Evolutionary conservation across 495 filamentous ascomycete genomes (phyloP).

Genomic region (Cryomyces antarcticus): DNA sequence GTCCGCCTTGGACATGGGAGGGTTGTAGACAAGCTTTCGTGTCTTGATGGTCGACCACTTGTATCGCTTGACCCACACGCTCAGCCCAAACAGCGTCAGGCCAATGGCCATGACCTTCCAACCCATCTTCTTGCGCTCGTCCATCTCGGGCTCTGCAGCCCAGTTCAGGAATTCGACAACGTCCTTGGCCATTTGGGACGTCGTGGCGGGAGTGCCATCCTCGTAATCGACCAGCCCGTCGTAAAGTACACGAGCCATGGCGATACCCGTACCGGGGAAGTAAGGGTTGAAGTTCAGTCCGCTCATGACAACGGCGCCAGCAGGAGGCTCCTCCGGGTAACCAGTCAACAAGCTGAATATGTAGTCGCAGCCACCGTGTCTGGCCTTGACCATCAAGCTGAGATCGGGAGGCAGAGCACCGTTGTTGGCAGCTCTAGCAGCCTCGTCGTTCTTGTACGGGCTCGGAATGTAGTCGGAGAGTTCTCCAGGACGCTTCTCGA

Average conservation of each 20-base stretch:
- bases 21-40: slow-evolving; percentile 75
- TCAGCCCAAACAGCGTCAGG: slow-evolving; percentile 59
- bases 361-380: slow-evolving; percentile 97
- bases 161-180: slow-evolving; percentile 98
- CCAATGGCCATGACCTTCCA: slow-evolving; percentile 74
- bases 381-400: slow-evolving; percentile 88
- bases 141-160: slow-evolving; percentile 97
- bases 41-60: slow-evolving; percentile 95
- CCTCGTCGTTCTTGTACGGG: slow-evolving; percentile 98
- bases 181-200: slow-evolving; percentile 99
- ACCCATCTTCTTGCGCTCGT: slow-evolving; percentile 97
- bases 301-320: slow-evolving; percentile 56
- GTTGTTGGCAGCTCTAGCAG: slow-evolving; percentile 92
- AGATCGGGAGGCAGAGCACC: slow-evolving; percentile 96
- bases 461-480: slow-evolving; percentile 87
- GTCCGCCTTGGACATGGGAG: slow-evolving; percentile 25
- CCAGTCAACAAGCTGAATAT: slow-evolving; percentile 94
- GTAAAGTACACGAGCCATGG: slow-evolving; percentile 95
- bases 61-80: slow-evolving; percentile 97
- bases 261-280: slow-evolving; percentile 97
- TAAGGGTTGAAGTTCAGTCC: slow-evolving; percentile 99
- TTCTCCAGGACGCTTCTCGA: slow-evolving; percentile 95
- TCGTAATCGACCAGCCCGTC: slow-evolving; percentile 98
- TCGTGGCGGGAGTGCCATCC: slow-evolving; percentile 80
- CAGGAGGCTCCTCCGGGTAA: slow-evolving; percentile 90